phyloP scores from a whole-genome alignment of 352 stramenopile genomes.

The Globisporangium camurandrum region DNA sequence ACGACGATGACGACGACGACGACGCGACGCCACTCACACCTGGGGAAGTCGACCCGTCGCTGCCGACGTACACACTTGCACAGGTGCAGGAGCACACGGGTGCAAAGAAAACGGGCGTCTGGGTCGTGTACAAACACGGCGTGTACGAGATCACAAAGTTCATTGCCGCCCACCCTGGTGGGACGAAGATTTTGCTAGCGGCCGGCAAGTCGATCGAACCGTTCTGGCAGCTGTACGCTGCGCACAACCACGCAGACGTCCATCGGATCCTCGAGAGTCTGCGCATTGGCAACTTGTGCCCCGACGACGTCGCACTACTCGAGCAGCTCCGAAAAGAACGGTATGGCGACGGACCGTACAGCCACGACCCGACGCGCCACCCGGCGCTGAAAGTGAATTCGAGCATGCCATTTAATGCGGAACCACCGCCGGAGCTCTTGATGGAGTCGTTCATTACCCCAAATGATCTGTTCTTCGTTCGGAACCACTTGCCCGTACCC shows the following conservation, averaged over 20 bases:
- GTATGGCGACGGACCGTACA: conserved; percentile 90
- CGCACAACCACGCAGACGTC: conserved; percentile 92
- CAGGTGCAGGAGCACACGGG: conserved; percentile 70
- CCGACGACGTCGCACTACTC: conserved; percentile 84
- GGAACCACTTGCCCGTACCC: conserved; percentile 97
- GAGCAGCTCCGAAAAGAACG: conserved; percentile 75
- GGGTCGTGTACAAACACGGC: conserved; percentile 90
- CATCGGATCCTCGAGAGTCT: conserved; percentile 89
- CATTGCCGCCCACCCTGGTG: conserved; percentile 90
- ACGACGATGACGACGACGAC: conserved; percentile 6
- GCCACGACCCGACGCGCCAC: conserved; percentile 85
- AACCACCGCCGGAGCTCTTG: conserved; percentile 89
- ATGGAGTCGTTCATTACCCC: conserved; percentile 94
- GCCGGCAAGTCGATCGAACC: conserved; percentile 83
- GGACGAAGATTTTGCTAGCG: conserved; percentile 86
- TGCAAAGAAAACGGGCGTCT: conserved; percentile 72
- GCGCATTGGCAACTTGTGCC: conserved; percentile 84
- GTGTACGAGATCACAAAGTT: conserved; percentile 98
- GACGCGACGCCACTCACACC: conserved; percentile 3
- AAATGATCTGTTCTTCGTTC: conserved; percentile 95
- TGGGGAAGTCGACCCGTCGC: conserved; percentile 25
- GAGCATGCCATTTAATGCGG: conserved; percentile 93
- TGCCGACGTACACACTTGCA: conserved; percentile 62
- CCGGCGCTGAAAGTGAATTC: conserved; percentile 89
- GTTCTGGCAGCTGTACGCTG: conserved; percentile 96